These are phyloP conservation scores for Lolium perenne DNA, from an alignment of 176 grass and related monocot genomes.

Conservation along the genomic window DNA sequence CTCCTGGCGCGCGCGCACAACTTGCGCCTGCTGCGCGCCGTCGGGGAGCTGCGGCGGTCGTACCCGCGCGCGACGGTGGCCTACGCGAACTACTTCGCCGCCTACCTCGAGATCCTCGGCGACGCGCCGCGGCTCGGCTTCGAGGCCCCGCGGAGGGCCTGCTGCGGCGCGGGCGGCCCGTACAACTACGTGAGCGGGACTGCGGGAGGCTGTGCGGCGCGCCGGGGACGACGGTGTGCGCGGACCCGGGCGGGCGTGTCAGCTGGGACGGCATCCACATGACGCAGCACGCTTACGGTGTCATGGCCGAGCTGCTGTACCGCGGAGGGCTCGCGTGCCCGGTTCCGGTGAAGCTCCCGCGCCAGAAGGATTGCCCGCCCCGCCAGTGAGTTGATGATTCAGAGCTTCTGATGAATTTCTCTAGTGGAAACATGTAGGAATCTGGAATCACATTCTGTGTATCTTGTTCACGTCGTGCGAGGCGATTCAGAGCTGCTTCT, in stretches of 20 bases:
- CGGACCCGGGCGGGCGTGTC: conserved; percentile 47
- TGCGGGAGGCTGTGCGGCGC: conserved; percentile 64
- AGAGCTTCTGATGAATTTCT: not conserved
- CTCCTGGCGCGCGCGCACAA: conserved; percentile 63
- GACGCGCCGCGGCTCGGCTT: conserved; percentile 50
- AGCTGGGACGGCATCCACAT: conserved; percentile 88
- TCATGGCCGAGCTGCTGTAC: conserved; percentile 38
- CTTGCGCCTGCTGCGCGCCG: conserved; percentile 42
- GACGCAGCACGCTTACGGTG: conserved; percentile 64
- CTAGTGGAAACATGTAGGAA: not conserved
- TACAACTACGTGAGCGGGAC: conserved; percentile 52
- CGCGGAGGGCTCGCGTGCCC: conserved; percentile 20
- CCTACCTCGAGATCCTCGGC: conserved; percentile 52
- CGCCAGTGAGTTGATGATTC: not conserved
- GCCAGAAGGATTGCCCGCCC: not conserved
- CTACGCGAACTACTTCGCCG: conserved; percentile 68
- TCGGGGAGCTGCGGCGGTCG: conserved; percentile 38
- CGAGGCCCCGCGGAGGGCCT: conserved; percentile 45
- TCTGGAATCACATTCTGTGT: too few relatives aligned
- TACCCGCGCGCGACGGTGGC: conserved; percentile 56
- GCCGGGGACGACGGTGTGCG: conserved; percentile 47
- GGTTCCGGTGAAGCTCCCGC: not conserved
- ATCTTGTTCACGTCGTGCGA: not conserved
- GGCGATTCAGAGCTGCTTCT: too few relatives aligned
- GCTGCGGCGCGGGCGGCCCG: conserved; percentile 50